Conservation (phyloP, 768 basidiomycete species). For the Lactifluus subvellereus region DNA sequence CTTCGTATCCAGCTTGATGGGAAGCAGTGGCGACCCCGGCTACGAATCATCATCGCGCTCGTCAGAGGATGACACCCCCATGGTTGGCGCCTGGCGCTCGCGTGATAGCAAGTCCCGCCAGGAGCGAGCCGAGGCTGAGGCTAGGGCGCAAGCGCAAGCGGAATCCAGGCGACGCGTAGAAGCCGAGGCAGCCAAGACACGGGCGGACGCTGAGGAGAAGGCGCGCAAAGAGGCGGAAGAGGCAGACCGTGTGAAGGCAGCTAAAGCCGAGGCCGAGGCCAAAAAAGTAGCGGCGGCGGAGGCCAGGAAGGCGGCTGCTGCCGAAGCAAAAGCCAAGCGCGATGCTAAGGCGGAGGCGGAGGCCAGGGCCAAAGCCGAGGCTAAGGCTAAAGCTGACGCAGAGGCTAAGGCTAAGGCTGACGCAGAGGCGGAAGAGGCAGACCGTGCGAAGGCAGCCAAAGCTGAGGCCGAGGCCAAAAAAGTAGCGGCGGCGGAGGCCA, state of each 20-base stretch:
- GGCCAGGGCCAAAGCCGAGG: neutral
- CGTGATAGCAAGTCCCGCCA: constrained; percentile 7
- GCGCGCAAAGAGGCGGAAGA: constrained; percentile 4
- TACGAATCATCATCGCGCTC: constrained; percentile 20
- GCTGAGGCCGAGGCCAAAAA: neutral
- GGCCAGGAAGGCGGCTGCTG: neutral
- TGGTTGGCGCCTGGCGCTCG: constrained; percentile 17
- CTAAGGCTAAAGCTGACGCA: neutral
- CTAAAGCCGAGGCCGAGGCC: neutral
- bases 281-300: neutral
- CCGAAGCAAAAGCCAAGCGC: neutral
- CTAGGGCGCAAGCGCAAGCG: constrained; percentile 9
- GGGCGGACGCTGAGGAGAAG: constrained; percentile 1
- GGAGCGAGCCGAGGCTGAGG: constrained; percentile 12
- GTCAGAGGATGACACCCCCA: constrained; percentile 16
- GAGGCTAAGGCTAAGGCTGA: neutral
- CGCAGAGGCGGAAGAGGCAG: neutral
- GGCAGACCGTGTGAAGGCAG: too few relatives aligned
- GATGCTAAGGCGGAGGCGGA: neutral
- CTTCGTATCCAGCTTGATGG: constrained; percentile 2
- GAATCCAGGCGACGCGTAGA: constrained; percentile 7
- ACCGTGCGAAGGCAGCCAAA: neutral
- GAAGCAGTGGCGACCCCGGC: constrained; percentile 9
- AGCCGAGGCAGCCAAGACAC: constrained; percentile 9
- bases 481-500: neutral